Percentiles rank a stretch among this genome's conserved stretches.
Evolutionary conservation across 345 rosid genomes (phyloP).

Genomic region (Hevea brasiliensis): DNA sequence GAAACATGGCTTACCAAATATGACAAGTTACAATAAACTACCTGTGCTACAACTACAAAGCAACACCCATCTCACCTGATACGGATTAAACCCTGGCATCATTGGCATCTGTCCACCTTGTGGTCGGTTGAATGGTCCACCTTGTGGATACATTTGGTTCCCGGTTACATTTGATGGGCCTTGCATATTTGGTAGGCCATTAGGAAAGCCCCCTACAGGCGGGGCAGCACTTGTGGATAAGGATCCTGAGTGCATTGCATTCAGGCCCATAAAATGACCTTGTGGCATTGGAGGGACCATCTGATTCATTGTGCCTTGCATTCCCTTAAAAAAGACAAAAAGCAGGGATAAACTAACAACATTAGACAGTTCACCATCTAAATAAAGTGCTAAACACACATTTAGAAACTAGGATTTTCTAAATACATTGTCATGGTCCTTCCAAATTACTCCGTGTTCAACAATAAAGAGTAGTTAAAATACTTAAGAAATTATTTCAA

Average conservation of each 20-base stretch:
- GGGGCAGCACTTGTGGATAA: slow-evolving; percentile 48
- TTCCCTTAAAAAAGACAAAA: too few species aligned
- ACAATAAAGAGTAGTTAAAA: too few species aligned
- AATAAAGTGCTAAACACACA: too few species aligned
- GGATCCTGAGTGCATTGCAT: slow-evolving; percentile 61
- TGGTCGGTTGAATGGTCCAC: slow-evolving; percentile 73
- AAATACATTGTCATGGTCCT: too few species aligned
- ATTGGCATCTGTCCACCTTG: slow-evolving; percentile 76
- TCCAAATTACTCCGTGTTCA: too few species aligned
- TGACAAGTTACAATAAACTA: background rate
- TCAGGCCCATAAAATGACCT: slow-evolving; percentile 86
- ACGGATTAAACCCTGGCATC: slow-evolving; percentile 86
- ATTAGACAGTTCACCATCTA: too few species aligned
- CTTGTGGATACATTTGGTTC: slow-evolving; percentile 71
- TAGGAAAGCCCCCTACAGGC: slow-evolving; percentile 63
- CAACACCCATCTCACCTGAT: slow-evolving; percentile 47
- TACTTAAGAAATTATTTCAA: too few species aligned
- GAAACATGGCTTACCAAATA: background rate
- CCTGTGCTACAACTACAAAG: background rate
- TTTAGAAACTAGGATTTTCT: too few species aligned
- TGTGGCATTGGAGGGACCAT: slow-evolving; percentile 74
- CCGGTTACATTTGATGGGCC: slow-evolving; percentile 56
- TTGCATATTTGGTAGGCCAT: slow-evolving; percentile 71
- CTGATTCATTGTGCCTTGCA: slow-evolving; percentile 59
- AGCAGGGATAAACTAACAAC: too few species aligned